These are phyloP conservation scores for Plantago major DNA, from an alignment of 257 asterid species.

Conservation along the genomic window DNA sequence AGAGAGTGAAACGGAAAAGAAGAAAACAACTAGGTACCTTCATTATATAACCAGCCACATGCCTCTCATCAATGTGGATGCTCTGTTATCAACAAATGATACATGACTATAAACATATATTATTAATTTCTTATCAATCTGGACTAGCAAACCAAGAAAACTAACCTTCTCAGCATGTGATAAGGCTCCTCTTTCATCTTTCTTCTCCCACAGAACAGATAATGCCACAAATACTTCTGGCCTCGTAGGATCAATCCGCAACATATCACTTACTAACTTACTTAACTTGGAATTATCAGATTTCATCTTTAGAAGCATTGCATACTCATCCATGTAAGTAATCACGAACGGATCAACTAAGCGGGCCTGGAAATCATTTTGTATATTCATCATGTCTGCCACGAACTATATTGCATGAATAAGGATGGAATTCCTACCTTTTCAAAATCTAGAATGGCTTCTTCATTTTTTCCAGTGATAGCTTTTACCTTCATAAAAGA, in stretches of 20 bases:
- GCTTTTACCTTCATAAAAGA: slow-evolving; percentile 69
- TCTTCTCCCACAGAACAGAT: slow-evolving; percentile 89
- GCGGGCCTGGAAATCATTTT: slow-evolving; percentile 57
- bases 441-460: slow-evolving; percentile 87
- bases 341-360: slow-evolving; percentile 73
- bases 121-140: slow-evolving; percentile 5
- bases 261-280: slow-evolving; percentile 79
- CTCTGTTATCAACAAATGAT: slow-evolving; percentile 48
- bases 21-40: slow-evolving; percentile 45
- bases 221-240: slow-evolving; percentile 96
- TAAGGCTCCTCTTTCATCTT: slow-evolving; percentile 85
- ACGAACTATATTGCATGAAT: slow-evolving; percentile 6
- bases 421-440: slow-evolving; percentile 42
- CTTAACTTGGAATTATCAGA: slow-evolving; percentile 70
- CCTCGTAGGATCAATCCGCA: slow-evolving; percentile 73
- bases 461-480: slow-evolving; percentile 77
- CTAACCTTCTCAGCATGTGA: slow-evolving; percentile 85
- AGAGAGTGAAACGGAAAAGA: slow-evolving; percentile 3
- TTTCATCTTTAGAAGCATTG: slow-evolving; percentile 91
- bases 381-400: slow-evolving; percentile 9
- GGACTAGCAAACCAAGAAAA: slow-evolving; percentile 18
- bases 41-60: slow-evolving; percentile 82
- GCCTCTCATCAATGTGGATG: slow-evolving; percentile 90
- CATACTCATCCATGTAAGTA: slow-evolving; percentile 98
- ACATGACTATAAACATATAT: slow-evolving; percentile 19